phyloP scores from a whole-genome alignment of 148 eudicot genomes.

The Oxyria digyna region DNA sequence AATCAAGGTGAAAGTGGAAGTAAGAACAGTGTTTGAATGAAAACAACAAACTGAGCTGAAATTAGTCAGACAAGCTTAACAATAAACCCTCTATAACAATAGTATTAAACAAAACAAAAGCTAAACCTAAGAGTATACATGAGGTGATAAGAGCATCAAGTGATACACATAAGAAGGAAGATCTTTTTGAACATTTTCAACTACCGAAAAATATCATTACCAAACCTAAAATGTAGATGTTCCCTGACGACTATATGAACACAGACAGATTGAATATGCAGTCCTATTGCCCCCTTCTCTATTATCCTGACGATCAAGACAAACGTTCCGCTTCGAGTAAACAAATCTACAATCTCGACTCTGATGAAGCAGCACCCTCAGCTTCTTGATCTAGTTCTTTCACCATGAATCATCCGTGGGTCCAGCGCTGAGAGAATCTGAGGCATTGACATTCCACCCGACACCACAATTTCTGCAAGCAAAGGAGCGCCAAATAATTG shows the following conservation, averaged over 20 bases:
- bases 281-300: neutral
- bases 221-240: neutral
- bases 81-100: neutral
- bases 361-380: slow-evolving; percentile 15
- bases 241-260: neutral
- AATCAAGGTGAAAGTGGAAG: neutral
- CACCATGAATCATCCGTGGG: slow-evolving; percentile 29
- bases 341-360: neutral
- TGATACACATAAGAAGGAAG: neutral
- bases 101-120: neutral
- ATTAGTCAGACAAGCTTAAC: neutral
- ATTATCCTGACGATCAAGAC: neutral
- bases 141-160: neutral
- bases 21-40: neutral
- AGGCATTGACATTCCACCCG: slow-evolving; percentile 99
- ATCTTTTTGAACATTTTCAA: neutral
- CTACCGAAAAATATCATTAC: neutral
- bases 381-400: slow-evolving; percentile 57
- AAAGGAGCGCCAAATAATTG: neutral
- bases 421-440: slow-evolving; percentile 69
- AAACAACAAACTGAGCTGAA: neutral
- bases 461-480: slow-evolving; percentile 80
- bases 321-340: neutral
- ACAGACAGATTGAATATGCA: neutral
- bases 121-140: slow-evolving; percentile 6